These are phyloP conservation scores for Ceriops tagal DNA, from an alignment of 345 rosid species.

Conservation along the genomic window DNA sequence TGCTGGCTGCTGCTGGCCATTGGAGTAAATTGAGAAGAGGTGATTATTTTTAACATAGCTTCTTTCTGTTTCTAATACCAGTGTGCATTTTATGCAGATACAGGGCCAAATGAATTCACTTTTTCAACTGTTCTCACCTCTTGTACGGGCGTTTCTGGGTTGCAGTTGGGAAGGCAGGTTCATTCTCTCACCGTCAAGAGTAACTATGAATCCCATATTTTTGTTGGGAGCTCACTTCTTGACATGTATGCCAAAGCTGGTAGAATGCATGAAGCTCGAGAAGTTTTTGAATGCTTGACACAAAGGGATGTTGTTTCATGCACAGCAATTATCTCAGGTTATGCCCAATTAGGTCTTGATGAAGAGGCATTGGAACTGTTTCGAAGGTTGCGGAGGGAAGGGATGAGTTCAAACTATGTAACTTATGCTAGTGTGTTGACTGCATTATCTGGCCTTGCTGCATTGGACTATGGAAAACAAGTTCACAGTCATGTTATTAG, in stretches of 20 bases:
- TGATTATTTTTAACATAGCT: not conserved
- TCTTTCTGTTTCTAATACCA: constrained; percentile 17
- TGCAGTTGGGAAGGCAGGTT: constrained; percentile 64
- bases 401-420: constrained; percentile 76
- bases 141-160: constrained; percentile 50
- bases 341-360: constrained; percentile 75
- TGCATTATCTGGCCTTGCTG: constrained; percentile 79
- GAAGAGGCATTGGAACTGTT: constrained; percentile 73
- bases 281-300: constrained; percentile 63
- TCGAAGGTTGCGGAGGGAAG: constrained; percentile 55
- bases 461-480: constrained; percentile 79
- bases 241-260: constrained; percentile 95
- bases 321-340: constrained; percentile 89
- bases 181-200: constrained; percentile 62
- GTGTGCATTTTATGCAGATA: constrained; percentile 38
- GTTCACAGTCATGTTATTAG: constrained; percentile 71
- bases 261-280: constrained; percentile 69
- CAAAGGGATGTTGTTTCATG: constrained; percentile 94
- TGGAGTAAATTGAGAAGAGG: not conserved
- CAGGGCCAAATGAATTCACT: constrained; percentile 73
- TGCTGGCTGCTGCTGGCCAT: not conserved
- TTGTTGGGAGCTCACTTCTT: constrained; percentile 91
- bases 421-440: constrained; percentile 77
- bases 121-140: constrained; percentile 67
- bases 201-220: constrained; percentile 53